Base-by-base conservation (phyloP, 257 asterid species). In the Primulina tabacum region DNA sequence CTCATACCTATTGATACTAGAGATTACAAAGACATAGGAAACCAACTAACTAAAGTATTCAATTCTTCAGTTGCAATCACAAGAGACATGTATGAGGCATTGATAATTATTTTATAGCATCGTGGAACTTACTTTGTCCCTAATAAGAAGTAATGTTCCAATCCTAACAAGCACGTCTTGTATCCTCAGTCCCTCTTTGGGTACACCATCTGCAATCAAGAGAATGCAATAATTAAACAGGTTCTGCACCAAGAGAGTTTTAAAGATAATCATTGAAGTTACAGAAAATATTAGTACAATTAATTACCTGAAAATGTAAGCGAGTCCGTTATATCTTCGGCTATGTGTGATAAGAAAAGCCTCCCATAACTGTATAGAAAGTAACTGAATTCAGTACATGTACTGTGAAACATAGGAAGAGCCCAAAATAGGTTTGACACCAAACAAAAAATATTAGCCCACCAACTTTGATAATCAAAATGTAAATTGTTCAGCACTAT, bases 121-220 rank as follows among this genome's bases (percentile, higher is more conserved):
- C 50, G 71, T 16, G 68, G 59, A 81, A 35, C 90, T 81, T 85
- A 89, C 99, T 81, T 89, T 93, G 62, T 90, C 96, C 83, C 87
- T 75, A 68, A 90, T 60, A 66, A 89, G 94, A 75, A 82, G 71
- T 65, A 93, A 75, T 47, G 84, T 81, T 34, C 91, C 96, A 61
- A 90, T 82, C 80, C 97, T 87, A 65, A 86, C 91, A 68, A 90
- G 99, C 37, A 93, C 95, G 76, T 93, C 98, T 64, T 79, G 85
- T 79, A 87, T 86, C 77, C 97, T 77, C 24, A 93, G 79, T 73
- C 98, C 98, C 81, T 90, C 98, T 86, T 93, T 93, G 40, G 98
- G 98, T 62, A 93, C 98, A 82, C 97, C 97, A 83, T 90, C 98
- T 93, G 88, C 84, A 82, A 74, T 63, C 70, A 71, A 76, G 68